These are phyloP conservation scores for Lepidium aucheri DNA, from an alignment of 345 rosid species.

Conservation along the genomic window DNA sequence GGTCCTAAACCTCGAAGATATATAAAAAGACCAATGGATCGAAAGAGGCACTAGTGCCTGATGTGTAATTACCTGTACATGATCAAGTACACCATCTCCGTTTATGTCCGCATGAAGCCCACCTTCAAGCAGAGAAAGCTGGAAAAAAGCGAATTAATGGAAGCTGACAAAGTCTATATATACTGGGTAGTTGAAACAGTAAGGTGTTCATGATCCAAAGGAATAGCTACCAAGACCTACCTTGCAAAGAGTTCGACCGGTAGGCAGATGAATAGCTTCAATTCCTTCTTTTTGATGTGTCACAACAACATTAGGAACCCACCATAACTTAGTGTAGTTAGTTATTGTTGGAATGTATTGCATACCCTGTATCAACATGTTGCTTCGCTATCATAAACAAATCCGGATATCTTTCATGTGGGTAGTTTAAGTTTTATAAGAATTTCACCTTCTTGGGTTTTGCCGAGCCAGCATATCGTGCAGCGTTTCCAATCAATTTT, in stretches of 20 bases:
- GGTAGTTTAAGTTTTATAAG: background rate
- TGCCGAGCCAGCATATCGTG: constrained; percentile 73
- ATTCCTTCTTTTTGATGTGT: constrained; percentile 97
- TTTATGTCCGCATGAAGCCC: constrained; percentile 99
- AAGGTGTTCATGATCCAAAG: background rate
- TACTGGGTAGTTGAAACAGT: background rate
- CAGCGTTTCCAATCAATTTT: constrained; percentile 80
- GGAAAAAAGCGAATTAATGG: background rate
- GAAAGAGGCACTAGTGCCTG: background rate
- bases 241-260: constrained; percentile 94
- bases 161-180: background rate
- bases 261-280: constrained; percentile 89
- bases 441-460: constrained; percentile 72
- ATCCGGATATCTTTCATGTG: background rate
- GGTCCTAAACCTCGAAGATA: background rate
- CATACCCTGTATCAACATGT: constrained; percentile 46
- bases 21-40: background rate
- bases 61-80: constrained; percentile 74
- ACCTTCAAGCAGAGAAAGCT: constrained; percentile 98
- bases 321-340: constrained; percentile 91
- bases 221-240: constrained; percentile 34
- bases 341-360: constrained; percentile 85
- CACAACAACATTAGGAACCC: constrained; percentile 98
- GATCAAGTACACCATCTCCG: constrained; percentile 99
- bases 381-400: background rate